Base-by-base conservation (phyloP, 2,329 filamentous ascomycete species). In the Calonectria ilicicola region DNA sequence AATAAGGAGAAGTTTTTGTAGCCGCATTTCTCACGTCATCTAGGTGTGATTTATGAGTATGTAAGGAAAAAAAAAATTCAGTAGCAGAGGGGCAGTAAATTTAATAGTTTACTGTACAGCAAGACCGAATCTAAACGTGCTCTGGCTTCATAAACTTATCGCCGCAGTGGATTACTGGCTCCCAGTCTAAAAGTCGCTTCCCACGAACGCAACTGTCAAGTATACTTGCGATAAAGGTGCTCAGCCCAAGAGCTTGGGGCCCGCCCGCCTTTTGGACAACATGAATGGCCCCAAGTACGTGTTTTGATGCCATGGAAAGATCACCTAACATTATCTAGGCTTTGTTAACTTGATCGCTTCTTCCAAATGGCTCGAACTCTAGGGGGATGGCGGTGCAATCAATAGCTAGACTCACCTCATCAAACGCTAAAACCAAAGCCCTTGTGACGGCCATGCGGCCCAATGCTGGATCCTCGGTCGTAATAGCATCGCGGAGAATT, bases 341-440 rank as follows among this genome's bases (percentile, higher is more conserved):
- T 4, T 12, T 10, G 29, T 53, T 40, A 49, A 42, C 47, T 14
- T n/a, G 64, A 3, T 5, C 3, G 15, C 14, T 12, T 5, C 0
- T 14, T n/a, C 27, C 19, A 3, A 8, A 19, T 17, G 53, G 5
- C 4, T 14, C 15, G 4, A 10, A 15, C 15, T 5, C n/a, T 10
- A 2, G 17, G 3, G 6, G 17, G 3, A n/a, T 8, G 12, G 17
- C 8, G 5, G 17, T 15, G n/a, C n/a, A 32, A 21, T n/a, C 32
- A 26, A 15, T 2, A 4, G 12, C 21, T 44, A 7, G 1, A 0
- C 66, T 60, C 23, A 75, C 74, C 67, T 75, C 74, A 10, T 75
- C 74, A 2, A 75, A 58, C 1, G 58, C 44, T 3, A 75, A 47
- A 27, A 75, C 74, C 38, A 75, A 35, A 7, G 74, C 74, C 19